Conservation (phyloP, 2,329 filamentous ascomycete genomes). For the Talaromyces marneffei region DNA sequence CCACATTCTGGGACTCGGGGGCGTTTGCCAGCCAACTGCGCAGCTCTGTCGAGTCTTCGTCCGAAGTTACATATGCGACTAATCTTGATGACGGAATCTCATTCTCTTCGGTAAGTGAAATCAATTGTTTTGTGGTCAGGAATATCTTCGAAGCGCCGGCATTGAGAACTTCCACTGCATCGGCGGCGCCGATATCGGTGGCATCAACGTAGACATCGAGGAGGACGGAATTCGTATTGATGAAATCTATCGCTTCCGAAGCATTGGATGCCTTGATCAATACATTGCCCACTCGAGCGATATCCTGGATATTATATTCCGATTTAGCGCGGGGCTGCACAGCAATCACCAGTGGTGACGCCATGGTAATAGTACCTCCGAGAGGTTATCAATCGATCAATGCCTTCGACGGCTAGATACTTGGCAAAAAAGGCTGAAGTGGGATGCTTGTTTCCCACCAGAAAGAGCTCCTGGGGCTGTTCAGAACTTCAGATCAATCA, state of each 20-base stretch:
- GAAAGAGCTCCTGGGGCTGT: neutral
- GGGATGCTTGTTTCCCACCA: neutral
- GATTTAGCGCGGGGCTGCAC: conserved; percentile 33
- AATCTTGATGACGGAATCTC: conserved; percentile 52
- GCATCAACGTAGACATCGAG: conserved; percentile 70
- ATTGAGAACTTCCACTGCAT: conserved; percentile 75
- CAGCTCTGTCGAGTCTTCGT: conserved; percentile 34
- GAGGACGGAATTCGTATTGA: conserved; percentile 51
- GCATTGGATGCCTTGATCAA: conserved; percentile 47
- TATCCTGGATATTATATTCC: conserved; percentile 45
- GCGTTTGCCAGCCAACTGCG: conserved; percentile 36
- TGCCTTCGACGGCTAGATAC: neutral
- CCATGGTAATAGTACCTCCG: conserved; percentile 25
- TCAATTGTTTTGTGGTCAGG: conserved; percentile 64
- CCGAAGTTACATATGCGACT: conserved; percentile 47
- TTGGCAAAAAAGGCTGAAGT: neutral
- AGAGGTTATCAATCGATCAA: neutral
- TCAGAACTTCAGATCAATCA: neutral
- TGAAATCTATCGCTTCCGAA: conserved; percentile 43
- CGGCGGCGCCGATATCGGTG: conserved; percentile 61
- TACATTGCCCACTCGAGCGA: conserved; percentile 56
- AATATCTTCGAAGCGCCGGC: conserved; percentile 80
- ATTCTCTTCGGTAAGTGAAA: conserved; percentile 46
- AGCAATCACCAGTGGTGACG: conserved; percentile 39
- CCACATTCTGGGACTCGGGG: conserved; percentile 31